Percentiles rank a stretch among this genome's conserved stretches.
These are phyloP conservation scores for Eucalyptus curtisii DNA, from an alignment of 345 rosid genomes.

Conservation along the genomic window DNA sequence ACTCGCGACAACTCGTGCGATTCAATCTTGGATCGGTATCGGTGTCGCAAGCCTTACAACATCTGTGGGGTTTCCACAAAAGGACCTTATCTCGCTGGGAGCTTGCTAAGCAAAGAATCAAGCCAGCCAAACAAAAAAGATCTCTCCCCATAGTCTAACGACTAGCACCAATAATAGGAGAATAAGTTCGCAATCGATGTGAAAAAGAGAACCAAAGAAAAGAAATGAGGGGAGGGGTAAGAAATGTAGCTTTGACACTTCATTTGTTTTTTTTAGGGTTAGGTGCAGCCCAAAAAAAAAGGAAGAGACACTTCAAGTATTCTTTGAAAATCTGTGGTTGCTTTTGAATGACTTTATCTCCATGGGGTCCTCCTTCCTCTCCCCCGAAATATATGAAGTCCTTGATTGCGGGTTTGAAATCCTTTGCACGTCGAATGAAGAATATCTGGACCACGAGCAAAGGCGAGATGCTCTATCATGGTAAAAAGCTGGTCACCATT, in stretches of 20 bases:
- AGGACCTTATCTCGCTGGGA: background rate
- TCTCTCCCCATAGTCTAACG: background rate
- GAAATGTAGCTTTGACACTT: background rate
- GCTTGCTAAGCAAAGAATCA: background rate
- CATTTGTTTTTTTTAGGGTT: background rate
- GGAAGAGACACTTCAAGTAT: background rate
- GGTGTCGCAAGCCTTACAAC: background rate
- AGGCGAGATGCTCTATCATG: background rate
- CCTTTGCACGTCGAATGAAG: background rate
- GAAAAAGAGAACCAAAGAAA: background rate
- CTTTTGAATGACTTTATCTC: slow-evolving; percentile 5
- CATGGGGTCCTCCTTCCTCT: background rate
- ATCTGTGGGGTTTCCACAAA: background rate
- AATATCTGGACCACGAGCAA: background rate
- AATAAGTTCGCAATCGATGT: background rate
- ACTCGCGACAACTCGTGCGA: background rate
- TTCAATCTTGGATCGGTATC: background rate
- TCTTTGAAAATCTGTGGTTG: slow-evolving; percentile 2
- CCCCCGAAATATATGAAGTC: background rate
- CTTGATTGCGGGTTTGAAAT: background rate
- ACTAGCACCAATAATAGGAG: background rate
- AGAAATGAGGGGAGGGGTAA: background rate
- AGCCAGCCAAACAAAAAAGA: background rate
- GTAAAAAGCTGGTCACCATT: background rate
- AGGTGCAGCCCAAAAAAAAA: background rate